These are phyloP conservation scores for Irpex sp. DNA, from an alignment of 1,284 basidiomycete species.

Conservation along the genomic window DNA sequence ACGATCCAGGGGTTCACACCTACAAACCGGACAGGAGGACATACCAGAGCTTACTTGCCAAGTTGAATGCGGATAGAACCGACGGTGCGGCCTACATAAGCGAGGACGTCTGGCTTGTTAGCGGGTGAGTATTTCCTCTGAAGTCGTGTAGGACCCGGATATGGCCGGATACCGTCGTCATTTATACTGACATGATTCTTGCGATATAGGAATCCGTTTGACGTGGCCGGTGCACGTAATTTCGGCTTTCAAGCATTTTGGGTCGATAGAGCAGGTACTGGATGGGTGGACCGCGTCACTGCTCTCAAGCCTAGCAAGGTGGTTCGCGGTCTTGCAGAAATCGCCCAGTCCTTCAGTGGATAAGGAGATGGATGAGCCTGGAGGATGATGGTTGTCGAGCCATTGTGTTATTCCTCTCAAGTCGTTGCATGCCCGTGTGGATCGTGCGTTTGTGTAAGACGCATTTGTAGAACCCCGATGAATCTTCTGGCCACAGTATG, in stretches of 20 bases:
- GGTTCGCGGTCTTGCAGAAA: conserved; percentile 19
- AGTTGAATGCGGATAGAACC: conserved; percentile 12
- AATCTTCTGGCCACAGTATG: background rate
- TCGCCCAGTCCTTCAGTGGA: conserved; percentile 7
- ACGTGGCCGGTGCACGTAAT: conserved; percentile 29
- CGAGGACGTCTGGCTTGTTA: conserved; percentile 29
- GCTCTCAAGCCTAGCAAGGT: conserved; percentile 16
- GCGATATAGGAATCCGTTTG: conserved; percentile 29
- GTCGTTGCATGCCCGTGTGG: too few species aligned
- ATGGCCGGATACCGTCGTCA: background rate
- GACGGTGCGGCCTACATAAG: conserved; percentile 3
- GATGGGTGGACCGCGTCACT: conserved; percentile 25
- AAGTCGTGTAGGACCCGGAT: background rate
- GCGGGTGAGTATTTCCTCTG: conserved; percentile 23
- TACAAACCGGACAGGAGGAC: conserved; percentile 28
- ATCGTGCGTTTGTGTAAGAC: too few species aligned
- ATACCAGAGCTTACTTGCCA: conserved; percentile 23
- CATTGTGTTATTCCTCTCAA: too few species aligned
- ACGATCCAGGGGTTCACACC: conserved; percentile 13
- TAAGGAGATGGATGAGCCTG: background rate
- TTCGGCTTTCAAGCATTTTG: conserved; percentile 29
- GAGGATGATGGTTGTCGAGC: too few species aligned
- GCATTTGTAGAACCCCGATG: background rate
- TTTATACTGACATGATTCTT: background rate
- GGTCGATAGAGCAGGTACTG: conserved; percentile 26